Percentiles rank a stretch among this genome's conserved stretches.
Evolutionary conservation across 2,329 filamentous ascomycete genomes (phyloP).

Genomic region (Zopfia rhizophila): DNA sequence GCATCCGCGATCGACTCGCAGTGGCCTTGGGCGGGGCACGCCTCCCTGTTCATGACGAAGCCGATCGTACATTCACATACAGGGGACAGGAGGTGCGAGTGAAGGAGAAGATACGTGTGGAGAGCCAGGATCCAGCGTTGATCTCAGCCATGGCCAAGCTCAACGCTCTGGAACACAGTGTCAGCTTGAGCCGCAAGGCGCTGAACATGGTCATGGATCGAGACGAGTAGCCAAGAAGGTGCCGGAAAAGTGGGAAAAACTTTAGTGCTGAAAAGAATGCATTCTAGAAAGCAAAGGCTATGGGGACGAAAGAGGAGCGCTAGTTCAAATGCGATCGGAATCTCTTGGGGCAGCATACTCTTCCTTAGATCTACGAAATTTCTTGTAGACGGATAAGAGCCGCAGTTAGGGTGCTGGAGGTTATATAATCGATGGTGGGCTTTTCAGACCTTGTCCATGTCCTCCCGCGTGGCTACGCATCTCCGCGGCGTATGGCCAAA

Average conservation of each 20-base stretch:
- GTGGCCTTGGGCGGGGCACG: constrained; percentile 56
- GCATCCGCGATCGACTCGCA: constrained; percentile 66
- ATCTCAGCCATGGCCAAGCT: constrained; percentile 87
- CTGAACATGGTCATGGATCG: constrained; percentile 81
- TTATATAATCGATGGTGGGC: too few relatives aligned
- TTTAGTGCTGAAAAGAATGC: constrained; percentile 27
- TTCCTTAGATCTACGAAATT: too few relatives aligned
- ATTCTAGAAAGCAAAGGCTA: constrained; percentile 27
- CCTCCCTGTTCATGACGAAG: constrained; percentile 67
- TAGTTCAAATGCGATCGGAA: too few relatives aligned
- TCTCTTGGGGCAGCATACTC: too few relatives aligned
- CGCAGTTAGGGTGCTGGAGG: too few relatives aligned
- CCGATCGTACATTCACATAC: constrained; percentile 78
- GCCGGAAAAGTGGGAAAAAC: constrained; percentile 28
- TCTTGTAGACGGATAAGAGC: too few relatives aligned
- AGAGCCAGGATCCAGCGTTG: constrained; percentile 87
- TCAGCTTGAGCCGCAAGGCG: constrained; percentile 75
- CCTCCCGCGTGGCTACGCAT: too few relatives aligned
- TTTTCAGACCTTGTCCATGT: too few relatives aligned
- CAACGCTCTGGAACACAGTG: constrained; percentile 77
- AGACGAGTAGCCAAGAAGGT: constrained; percentile 51
- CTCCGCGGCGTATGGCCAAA: constrained; percentile 31
- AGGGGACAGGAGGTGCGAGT: constrained; percentile 79
- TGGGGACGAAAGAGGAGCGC: constrained; percentile 31
- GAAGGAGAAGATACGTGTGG: constrained; percentile 87